phyloP scores from a whole-genome alignment of 495 filamentous ascomycete species.

The Penicillium robsamsonii region DNA sequence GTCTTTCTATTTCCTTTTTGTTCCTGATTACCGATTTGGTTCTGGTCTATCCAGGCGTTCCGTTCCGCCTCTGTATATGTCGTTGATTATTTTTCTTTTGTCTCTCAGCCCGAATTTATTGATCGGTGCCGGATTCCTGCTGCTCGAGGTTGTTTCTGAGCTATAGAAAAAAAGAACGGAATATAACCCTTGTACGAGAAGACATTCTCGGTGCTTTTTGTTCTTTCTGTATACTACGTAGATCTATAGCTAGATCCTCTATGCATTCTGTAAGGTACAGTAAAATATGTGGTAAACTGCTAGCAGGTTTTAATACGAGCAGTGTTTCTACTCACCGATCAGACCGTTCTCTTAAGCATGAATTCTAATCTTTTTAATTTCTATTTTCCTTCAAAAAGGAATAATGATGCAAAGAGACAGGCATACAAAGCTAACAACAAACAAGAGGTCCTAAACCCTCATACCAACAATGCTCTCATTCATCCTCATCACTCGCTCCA shows the following conservation, averaged over 20 bases:
- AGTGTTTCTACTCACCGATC: neutral
- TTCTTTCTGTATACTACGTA: neutral
- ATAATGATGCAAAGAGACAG: neutral
- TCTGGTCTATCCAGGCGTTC: constrained; percentile 36
- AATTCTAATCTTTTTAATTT: neutral
- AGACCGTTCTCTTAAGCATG: neutral
- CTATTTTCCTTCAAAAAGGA: neutral
- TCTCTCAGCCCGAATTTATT: constrained; percentile 23
- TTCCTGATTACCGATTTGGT: constrained; percentile 12
- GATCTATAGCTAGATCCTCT: neutral
- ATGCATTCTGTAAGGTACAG: neutral
- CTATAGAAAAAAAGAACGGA: constrained; percentile 16
- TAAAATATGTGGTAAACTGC: neutral
- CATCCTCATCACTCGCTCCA: constrained; percentile 38
- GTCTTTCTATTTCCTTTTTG: constrained; percentile 30
- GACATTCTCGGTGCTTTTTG: neutral
- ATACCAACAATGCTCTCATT: neutral
- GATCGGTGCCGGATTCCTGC: constrained; percentile 23
- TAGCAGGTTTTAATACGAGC: neutral
- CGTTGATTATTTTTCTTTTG: constrained; percentile 28
- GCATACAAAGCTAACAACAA: neutral
- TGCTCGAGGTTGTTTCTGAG: constrained; percentile 7
- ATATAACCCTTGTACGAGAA: constrained; percentile 17
- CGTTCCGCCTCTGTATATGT: constrained; percentile 44
- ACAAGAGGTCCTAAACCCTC: neutral